Base-by-base conservation (phyloP, 495 filamentous ascomycete genomes). In the Neurospora sp. region DNA sequence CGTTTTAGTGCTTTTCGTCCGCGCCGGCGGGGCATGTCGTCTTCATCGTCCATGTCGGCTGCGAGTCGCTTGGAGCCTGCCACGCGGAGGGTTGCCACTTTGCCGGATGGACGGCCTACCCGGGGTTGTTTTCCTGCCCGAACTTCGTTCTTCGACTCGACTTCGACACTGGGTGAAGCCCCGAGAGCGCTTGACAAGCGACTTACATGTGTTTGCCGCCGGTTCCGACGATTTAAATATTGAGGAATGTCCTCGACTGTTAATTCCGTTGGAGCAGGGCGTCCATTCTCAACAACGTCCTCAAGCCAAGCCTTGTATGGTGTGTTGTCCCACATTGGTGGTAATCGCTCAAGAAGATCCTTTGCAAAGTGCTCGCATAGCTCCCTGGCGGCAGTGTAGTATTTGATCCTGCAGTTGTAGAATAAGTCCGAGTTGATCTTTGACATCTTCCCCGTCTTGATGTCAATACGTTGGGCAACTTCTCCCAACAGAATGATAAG, bases 21-120 rank as follows among this genome's bases (percentile, higher is more conserved):
- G 7, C 77, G 73, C n/a, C 70, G 39, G 35, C 11, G 48, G 0
- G 48, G 20, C 48, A 44, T 42, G 5, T 76, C 77, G 46, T 77
- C 77, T 27, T 77, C 76, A 27, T 81, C 70, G 5, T 81, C 80
- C 75, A 83, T 77, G 3, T 82, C 80, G 11, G 82, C 77, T 8
- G 76, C 79, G 37, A 79, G 73, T 2, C 84, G 82, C 41, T 83
- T 83, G 37, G 81, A 77, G 37, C 48, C 66, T 3, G 77, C 48
- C 0, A 75, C 74, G 8, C 84, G 81, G 9, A 85, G 71, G 5
- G 74, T 77, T 20, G 83, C 79, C 12, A 74, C 76, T 70, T 82
- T 84, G 42, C 82, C 81, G 16, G 79, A 75, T 6, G 37, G 75
- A 0, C 82, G 81, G 62, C 71, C 76, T 70, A 76, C 76, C 42